These are phyloP conservation scores for Venustampulla echinocandica DNA, from an alignment of 495 filamentous ascomycete species.

Conservation along the genomic window DNA sequence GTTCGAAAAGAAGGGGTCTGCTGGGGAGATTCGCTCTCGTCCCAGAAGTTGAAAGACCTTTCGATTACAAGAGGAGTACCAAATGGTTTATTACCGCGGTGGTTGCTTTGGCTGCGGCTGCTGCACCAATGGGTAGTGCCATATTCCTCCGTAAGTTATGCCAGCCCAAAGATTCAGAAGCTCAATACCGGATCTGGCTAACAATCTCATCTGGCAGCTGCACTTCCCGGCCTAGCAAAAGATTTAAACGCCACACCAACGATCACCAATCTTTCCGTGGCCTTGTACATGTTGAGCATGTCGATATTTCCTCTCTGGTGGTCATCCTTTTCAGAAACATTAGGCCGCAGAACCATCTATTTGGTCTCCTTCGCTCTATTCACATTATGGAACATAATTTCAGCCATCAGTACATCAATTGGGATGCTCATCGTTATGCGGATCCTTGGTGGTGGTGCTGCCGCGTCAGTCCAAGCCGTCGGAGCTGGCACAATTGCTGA, in stretches of 20 bases:
- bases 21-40: slow-evolving; percentile 64
- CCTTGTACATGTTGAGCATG: slow-evolving; percentile 87
- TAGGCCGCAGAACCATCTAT: slow-evolving; percentile 81
- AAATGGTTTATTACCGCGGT: slow-evolving; percentile 86
- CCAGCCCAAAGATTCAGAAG: slow-evolving; percentile 3
- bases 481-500: slow-evolving; percentile 91
- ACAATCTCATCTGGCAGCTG: slow-evolving; percentile 43
- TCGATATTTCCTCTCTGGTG: slow-evolving; percentile 91
- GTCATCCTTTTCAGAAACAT: slow-evolving; percentile 79
- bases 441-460: slow-evolving; percentile 70
- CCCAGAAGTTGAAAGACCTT: slow-evolving; percentile 73
- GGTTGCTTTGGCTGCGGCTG: slow-evolving; percentile 64
- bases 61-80: slow-evolving; percentile 56
- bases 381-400: slow-evolving; percentile 64
- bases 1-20: slow-evolving; percentile 62
- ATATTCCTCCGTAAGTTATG: slow-evolving; percentile 71
- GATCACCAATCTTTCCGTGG: slow-evolving; percentile 72
- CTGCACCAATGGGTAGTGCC: slow-evolving; percentile 75
- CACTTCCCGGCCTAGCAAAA: slow-evolving; percentile 57
- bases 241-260: slow-evolving; percentile 60
- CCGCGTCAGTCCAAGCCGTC: slow-evolving; percentile 84
- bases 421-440: slow-evolving; percentile 82
- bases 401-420: slow-evolving; percentile 66
- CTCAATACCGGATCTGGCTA: slow-evolving; percentile 2
- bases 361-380: slow-evolving; percentile 74